Conservation (phyloP, 306 rosid genomes). For the Citrullus mucosospermus region DNA sequence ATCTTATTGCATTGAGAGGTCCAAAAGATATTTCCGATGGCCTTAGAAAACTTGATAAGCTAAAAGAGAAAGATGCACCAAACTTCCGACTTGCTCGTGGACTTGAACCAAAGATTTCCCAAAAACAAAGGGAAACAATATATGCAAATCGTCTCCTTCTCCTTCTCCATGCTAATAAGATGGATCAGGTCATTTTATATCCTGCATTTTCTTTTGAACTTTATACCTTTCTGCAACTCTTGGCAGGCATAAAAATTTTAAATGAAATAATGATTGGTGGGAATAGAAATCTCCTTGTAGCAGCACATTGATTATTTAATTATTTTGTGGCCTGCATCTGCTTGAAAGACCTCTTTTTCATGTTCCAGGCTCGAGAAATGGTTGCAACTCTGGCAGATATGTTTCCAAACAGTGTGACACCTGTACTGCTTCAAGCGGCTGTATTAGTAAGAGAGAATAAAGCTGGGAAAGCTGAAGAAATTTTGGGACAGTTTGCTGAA, state of each 20-base stretch:
- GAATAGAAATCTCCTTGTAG: background rate
- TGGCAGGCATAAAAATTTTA: background rate
- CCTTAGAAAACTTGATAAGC: slow-evolving; percentile 76
- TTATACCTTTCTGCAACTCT: background rate
- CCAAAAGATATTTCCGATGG: slow-evolving; percentile 92
- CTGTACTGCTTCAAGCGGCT: slow-evolving; percentile 44
- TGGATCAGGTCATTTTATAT: slow-evolving; percentile 64
- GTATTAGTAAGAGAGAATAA: slow-evolving; percentile 85
- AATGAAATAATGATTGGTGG: background rate
- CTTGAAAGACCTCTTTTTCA: background rate
- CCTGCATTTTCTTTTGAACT: background rate
- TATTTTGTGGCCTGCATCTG: slow-evolving; percentile 16
- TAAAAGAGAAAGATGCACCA: slow-evolving; percentile 67
- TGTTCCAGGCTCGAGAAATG: slow-evolving; percentile 65
- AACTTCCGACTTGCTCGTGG: slow-evolving; percentile 55
- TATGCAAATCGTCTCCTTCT: slow-evolving; percentile 74
- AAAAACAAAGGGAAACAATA: slow-evolving; percentile 61
- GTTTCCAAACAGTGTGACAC: slow-evolving; percentile 70
- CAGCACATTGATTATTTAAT: background rate
- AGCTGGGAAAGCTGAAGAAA: slow-evolving; percentile 86
- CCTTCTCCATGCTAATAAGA: slow-evolving; percentile 79
- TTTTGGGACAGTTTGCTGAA: slow-evolving; percentile 59
- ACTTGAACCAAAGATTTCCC: slow-evolving; percentile 65
- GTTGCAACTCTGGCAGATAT: slow-evolving; percentile 57
- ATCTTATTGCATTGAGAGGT: slow-evolving; percentile 66